These are phyloP conservation scores for Amanita polypyramis DNA, from an alignment of 768 basidiomycete genomes.

Conservation along the genomic window DNA sequence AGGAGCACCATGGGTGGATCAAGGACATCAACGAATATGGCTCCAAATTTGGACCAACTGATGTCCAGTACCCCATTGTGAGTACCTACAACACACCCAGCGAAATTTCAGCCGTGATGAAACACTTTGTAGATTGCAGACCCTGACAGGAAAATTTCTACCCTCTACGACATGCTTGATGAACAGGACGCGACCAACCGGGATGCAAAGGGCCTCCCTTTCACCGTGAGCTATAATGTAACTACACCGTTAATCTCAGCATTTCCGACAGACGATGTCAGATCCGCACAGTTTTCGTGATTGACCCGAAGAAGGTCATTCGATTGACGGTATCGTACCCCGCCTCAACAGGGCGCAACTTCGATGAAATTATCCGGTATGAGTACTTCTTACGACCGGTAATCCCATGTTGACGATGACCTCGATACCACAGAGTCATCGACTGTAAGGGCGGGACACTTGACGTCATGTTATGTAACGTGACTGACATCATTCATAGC, in stretches of 20 bases:
- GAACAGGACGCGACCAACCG: conserved; percentile 88
- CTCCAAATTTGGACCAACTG: conserved; percentile 55
- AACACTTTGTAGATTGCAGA: conserved; percentile 69
- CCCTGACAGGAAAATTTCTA: conserved; percentile 73
- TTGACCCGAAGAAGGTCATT: conserved; percentile 95
- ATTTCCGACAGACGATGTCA: conserved; percentile 16
- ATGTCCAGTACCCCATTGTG: conserved; percentile 89
- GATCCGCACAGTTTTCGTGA: conserved; percentile 95
- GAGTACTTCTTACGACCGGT: conserved; percentile 8
- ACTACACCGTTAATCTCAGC: conserved; percentile 1
- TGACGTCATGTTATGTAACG: conserved; percentile 23
- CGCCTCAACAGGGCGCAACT: conserved; percentile 92
- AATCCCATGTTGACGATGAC: neutral
- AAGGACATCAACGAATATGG: conserved; percentile 79
- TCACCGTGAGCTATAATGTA: conserved; percentile 50
- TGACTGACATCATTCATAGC: conserved; percentile 31
- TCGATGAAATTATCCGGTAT: conserved; percentile 49
- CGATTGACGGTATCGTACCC: conserved; percentile 88
- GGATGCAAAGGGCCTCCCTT: conserved; percentile 81
- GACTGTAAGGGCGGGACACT: conserved; percentile 37
- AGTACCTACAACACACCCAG: conserved; percentile 16
- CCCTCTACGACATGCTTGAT: conserved; percentile 93
- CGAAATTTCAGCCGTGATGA: neutral
- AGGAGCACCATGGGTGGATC: conserved; percentile 83
- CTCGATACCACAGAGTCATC: conserved; percentile 41